Evolutionary conservation across 2,329 filamentous ascomycete species (phyloP).

Genomic region (Chalara sp.): DNA sequence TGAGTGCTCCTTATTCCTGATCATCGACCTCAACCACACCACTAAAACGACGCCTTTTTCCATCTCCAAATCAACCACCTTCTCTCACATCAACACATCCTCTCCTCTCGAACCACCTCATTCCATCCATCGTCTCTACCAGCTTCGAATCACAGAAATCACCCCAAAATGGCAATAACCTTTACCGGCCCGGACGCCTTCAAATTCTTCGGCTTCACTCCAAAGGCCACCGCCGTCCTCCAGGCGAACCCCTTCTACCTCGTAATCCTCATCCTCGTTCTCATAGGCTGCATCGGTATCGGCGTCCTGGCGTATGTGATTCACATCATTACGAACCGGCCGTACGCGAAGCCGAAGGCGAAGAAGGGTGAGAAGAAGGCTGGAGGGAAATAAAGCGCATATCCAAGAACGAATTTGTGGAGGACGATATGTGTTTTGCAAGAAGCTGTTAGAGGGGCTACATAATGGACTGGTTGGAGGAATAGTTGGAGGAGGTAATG

Average conservation of each 20-base stretch:
- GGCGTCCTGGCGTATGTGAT: conserved; percentile 20
- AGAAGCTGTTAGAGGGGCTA: too few species aligned
- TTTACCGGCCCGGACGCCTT: conserved; percentile 28
- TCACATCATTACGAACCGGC: conserved; percentile 22
- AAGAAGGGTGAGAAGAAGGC: conserved; percentile 17
- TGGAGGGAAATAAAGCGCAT: background rate
- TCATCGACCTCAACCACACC: too few species aligned
- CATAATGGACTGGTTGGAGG: too few species aligned
- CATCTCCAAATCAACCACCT: too few species aligned
- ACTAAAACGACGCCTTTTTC: too few species aligned
- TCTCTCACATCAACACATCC: too few species aligned
- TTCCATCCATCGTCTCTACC: too few species aligned
- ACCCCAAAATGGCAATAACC: conserved; percentile 20
- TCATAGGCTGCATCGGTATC: conserved; percentile 11
- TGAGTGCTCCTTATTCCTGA: too few species aligned
- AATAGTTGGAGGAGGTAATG: too few species aligned
- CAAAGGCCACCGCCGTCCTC: conserved; percentile 24
- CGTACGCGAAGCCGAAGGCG: conserved; percentile 24
- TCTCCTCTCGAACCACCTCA: too few species aligned
- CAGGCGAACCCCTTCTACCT: conserved; percentile 21
- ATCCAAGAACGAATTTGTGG: background rate
- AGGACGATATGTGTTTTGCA: background rate
- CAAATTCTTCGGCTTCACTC: conserved; percentile 26
- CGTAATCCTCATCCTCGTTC: conserved; percentile 18
- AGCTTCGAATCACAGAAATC: too few species aligned